Evolutionary conservation across 768 basidiomycete genomes (phyloP), one percentile per base, ranked within the genome.

Genomic region (Erythrobasidium yunnanense): DNA sequence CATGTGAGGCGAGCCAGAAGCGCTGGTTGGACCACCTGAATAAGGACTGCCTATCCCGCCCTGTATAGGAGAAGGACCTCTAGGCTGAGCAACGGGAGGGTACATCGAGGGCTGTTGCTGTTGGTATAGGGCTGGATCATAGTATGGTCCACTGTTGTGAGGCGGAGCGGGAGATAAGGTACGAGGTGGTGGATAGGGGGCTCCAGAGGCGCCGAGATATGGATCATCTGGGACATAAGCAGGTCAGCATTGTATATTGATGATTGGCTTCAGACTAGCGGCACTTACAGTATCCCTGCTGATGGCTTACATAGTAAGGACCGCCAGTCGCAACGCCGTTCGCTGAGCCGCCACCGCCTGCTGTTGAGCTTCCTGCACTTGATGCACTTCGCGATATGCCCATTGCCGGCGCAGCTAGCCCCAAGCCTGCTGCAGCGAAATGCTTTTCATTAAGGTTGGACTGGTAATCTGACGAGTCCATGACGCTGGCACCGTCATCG

Each of bases 141-240:
- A 63, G 47, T 63, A 63, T 15, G 46, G 23, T 34, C 22, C 49
- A 25, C 57, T 38, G 29, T 25, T 20, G n/a, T n/a, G n/a, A 18
- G 67, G 60, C 22, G 67, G 55, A 32, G 56, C 42, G 22, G 38
- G 38, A 42, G 38, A 42, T 11, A 50, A 29, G 34, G 30, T 49
- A 18, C 53, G 65, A 3, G 49, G 54, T 0, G 65, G 57, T 4
- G 68, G 60, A 25, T 60, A 65, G 4, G 70, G 58, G 2, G 66
- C 66, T 1, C 62, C 45, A 2, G 63, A 57, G 4, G 62, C 32
- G 7, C 68, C 70, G 0, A 66, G 62, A 66, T 66, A 71, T 18
- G 70, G 70, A 50, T 71, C 70, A 50, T 71, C 60, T 63, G 60
- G 1, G 23, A 49, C 18, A 18, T 22, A 25, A 32, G 5, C 6